These are phyloP conservation scores for Rhododendron vialii DNA, from an alignment of 148 eudicot species.

Conservation along the genomic window DNA sequence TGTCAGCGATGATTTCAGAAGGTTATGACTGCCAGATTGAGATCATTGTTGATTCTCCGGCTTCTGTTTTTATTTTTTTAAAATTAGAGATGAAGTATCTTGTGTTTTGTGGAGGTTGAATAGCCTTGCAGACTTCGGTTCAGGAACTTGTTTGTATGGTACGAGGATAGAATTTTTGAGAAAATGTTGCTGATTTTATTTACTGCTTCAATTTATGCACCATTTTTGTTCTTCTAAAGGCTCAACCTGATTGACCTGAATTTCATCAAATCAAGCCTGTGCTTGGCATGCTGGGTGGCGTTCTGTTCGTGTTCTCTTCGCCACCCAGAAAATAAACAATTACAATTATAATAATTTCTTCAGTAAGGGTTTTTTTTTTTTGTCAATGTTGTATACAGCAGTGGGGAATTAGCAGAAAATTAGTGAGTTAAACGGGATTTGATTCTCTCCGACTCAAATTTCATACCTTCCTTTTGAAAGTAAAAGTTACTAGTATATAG, in stretches of 20 bases:
- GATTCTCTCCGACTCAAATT: too few species aligned
- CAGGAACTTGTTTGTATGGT: background rate
- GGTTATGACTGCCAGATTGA: conserved; percentile 5
- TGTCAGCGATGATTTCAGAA: background rate
- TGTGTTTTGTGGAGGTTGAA: background rate
- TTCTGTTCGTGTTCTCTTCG: too few species aligned
- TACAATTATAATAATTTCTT: too few species aligned
- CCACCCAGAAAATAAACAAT: too few species aligned
- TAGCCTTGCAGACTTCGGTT: background rate
- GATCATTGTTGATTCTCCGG: background rate
- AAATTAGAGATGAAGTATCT: background rate
- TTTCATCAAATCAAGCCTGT: background rate
- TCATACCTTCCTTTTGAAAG: too few species aligned
- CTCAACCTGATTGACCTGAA: background rate
- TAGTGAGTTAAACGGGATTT: too few species aligned
- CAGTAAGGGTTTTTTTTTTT: too few species aligned
- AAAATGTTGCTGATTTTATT: background rate
- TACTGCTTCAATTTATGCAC: background rate
- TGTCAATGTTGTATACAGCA: too few species aligned
- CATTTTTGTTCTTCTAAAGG: background rate
- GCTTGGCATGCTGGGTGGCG: background rate
- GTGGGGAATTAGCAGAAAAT: too few species aligned
- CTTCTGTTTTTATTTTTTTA: background rate
- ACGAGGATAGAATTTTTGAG: background rate
- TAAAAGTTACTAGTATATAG: too few species aligned